Conservation (phyloP, 2,329 filamentous ascomycete genomes). For the Cladosporium cucumerinum region DNA sequence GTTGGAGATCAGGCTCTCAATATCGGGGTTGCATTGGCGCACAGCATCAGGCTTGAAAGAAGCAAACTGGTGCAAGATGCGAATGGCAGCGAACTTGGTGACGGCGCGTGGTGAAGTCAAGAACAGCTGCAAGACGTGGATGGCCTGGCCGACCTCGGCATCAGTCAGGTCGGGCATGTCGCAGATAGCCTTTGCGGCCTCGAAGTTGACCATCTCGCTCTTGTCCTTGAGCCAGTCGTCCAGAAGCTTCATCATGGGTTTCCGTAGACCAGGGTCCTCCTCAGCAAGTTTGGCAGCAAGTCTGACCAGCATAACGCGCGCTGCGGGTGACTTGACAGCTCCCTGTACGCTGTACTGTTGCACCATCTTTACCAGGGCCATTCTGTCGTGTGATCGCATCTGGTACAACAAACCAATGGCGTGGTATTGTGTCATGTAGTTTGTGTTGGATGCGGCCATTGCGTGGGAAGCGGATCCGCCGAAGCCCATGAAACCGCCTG, state of each 20-base stretch:
- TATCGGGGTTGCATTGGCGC: conserved; percentile 91
- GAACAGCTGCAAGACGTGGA: conserved; percentile 95
- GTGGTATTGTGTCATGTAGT: conserved; percentile 98
- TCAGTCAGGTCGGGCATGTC: conserved; percentile 92
- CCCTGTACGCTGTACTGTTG: conserved; percentile 93
- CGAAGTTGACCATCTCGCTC: conserved; percentile 99
- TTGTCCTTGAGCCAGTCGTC: conserved; percentile 97
- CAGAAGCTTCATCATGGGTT: conserved; percentile 94
- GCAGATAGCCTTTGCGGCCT: conserved; percentile 96
- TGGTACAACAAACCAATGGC: conserved; percentile 96
- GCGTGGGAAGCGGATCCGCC: conserved; percentile 72
- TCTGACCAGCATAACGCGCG: conserved; percentile 86
- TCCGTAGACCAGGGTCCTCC: conserved; percentile 82
- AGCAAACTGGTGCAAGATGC: conserved; percentile 93
- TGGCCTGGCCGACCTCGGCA: conserved; percentile 83
- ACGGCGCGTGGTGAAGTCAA: conserved; percentile 91
- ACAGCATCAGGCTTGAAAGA: conserved; percentile 94
- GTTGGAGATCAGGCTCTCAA: conserved; percentile 94
- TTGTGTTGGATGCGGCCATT: conserved; percentile 73
- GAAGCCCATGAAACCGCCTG: conserved; percentile 87
- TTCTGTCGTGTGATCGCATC: conserved; percentile 95
- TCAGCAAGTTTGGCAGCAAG: conserved; percentile 90
- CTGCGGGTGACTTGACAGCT: conserved; percentile 90
- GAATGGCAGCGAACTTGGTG: conserved; percentile 94
- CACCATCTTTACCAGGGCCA: conserved; percentile 99